These are phyloP conservation scores for Sugiyamaella pinicola DNA, from an alignment of 1,139 yeast genomes.

Conservation along the genomic window DNA sequence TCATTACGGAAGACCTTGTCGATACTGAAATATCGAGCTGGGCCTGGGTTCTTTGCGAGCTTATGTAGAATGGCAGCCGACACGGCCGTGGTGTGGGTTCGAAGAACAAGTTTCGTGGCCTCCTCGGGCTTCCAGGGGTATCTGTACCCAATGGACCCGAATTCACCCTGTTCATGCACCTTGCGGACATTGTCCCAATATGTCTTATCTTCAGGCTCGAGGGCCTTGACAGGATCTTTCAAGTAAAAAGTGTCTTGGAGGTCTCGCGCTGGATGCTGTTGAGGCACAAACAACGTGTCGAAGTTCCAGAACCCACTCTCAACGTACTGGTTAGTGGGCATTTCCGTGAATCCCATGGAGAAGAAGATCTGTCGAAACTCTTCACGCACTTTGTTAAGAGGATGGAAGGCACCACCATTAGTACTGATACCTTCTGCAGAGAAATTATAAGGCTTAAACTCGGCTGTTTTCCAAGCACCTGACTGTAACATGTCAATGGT, in stretches of 20 bases:
- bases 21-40: conserved; percentile 89
- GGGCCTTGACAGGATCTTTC: conserved; percentile 84
- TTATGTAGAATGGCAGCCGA: conserved; percentile 85
- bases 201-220: conserved; percentile 73
- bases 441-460: conserved; percentile 95
- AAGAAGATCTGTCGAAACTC: conserved; percentile 98
- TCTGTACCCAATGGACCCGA: conserved; percentile 95
- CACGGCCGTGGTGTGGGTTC: conserved; percentile 97
- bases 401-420: conserved; percentile 91
- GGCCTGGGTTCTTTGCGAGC: conserved; percentile 87
- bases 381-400: conserved; percentile 92
- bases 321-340: conserved; percentile 98
- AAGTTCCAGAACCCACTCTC: conserved; percentile 99
- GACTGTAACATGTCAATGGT: conserved; percentile 83
- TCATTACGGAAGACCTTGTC: conserved; percentile 99
- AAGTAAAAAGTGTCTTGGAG: conserved; percentile 96
- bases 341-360: conserved; percentile 96
- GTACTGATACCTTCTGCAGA: conserved; percentile 91
- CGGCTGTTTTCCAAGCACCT: conserved; percentile 80
- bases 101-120: conserved; percentile 83
- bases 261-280: conserved; percentile 99
- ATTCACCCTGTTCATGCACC: conserved; percentile 89
- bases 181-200: conserved; percentile 77
- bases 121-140: conserved; percentile 96
- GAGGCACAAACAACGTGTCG: conserved; percentile 94